Evolutionary conservation across 2,329 filamentous ascomycete species (phyloP).

Genomic region (Fusarium sambucinum): DNA sequence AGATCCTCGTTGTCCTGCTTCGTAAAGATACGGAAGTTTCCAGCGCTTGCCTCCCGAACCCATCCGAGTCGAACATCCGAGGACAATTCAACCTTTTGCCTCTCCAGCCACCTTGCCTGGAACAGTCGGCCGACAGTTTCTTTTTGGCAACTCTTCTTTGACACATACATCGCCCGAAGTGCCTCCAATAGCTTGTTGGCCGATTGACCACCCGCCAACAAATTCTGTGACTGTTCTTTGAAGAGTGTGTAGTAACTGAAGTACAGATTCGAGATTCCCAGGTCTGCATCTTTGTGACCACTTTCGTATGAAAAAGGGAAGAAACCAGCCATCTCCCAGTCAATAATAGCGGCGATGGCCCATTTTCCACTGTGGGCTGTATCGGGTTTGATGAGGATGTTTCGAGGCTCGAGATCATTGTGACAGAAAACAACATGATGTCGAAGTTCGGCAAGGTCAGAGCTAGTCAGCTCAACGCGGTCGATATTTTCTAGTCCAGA

Average conservation of each 20-base stretch:
- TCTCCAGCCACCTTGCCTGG: not conserved
- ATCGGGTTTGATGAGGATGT: not conserved
- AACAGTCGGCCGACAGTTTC: not conserved
- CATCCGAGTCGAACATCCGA: not conserved
- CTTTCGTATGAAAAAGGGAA: not conserved
- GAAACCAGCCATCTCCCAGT: not conserved
- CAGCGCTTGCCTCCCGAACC: not conserved
- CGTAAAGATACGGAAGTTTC: not conserved
- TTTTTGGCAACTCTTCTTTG: not conserved
- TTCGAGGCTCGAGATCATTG: not conserved
- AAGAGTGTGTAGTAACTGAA: not conserved
- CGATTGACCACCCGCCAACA: not conserved
- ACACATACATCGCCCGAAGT: not conserved
- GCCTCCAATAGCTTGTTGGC: not conserved
- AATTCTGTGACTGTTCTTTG: not conserved
- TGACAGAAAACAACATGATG: not conserved
- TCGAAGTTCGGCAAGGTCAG: too few relatives aligned
- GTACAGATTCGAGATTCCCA: fast-evolving
- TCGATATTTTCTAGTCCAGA: too few relatives aligned
- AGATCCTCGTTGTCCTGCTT: not conserved
- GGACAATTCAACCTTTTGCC: not conserved
- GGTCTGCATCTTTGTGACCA: not conserved
- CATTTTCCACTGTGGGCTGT: fast-evolving
- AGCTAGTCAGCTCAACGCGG: too few relatives aligned
- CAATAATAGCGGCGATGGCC: not conserved